phyloP scores from a whole-genome alignment of 805 yeast genomes.

The Kluyveromyces lactis region DNA sequence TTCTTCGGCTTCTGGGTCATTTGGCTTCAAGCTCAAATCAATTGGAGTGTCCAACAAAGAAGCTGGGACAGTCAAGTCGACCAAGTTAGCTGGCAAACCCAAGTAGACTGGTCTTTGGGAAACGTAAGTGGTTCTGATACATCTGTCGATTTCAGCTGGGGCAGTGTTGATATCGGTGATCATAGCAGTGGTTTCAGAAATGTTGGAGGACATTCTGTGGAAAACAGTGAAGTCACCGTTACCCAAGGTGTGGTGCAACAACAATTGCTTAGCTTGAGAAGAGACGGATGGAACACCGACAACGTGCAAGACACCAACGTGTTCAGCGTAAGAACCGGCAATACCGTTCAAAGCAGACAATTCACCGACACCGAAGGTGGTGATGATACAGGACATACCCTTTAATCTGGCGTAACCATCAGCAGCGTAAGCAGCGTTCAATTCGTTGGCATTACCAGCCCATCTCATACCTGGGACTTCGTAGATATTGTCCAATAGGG shows the following conservation, averaged over 20 bases:
- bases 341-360: constrained; percentile 76
- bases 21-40: constrained; percentile 48
- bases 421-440: constrained; percentile 83
- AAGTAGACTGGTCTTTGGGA: constrained; percentile 76
- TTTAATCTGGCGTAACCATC: constrained; percentile 83
- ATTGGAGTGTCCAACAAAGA: constrained; percentile 53
- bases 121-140: constrained; percentile 62
- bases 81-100: constrained; percentile 76
- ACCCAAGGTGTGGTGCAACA: constrained; percentile 78
- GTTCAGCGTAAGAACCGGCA: constrained; percentile 86
- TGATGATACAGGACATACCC: constrained; percentile 63
- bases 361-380: constrained; percentile 91
- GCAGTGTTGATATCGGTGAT: constrained; percentile 58
- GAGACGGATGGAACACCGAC: constrained; percentile 80
- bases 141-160: constrained; percentile 62
- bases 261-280: constrained; percentile 62
- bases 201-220: constrained; percentile 68
- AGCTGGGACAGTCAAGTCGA: constrained; percentile 54
- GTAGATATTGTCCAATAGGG: constrained; percentile 62
- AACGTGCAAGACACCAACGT: constrained; percentile 75
- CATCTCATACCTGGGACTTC: constrained; percentile 71
- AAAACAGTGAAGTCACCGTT: constrained; percentile 76
- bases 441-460: constrained; percentile 88
- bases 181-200: constrained; percentile 58
- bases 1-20: constrained; percentile 52